Evolutionary conservation across 257 asterid species (phyloP).

Genomic region (Plantago ovata): DNA sequence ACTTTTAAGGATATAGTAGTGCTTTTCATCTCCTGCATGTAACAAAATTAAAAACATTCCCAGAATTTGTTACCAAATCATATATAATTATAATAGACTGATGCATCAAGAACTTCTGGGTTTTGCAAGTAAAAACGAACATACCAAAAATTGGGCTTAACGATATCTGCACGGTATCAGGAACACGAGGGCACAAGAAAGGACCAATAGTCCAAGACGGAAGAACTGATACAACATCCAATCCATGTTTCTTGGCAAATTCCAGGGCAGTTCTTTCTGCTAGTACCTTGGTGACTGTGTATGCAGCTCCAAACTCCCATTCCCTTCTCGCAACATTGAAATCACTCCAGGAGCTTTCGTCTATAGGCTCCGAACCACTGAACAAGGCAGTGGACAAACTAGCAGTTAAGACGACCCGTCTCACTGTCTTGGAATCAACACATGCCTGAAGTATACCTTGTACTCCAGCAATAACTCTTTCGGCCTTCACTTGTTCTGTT

Average conservation of each 20-base stretch:
- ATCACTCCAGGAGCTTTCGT: conserved; percentile 42
- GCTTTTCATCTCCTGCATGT: conserved; percentile 24
- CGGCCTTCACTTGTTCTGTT: conserved; percentile 24
- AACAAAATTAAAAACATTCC: neutral
- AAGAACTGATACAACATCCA: conserved; percentile 42
- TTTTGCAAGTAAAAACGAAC: too few species aligned
- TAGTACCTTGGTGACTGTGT: conserved; percentile 34
- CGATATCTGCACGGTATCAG: conserved; percentile 26
- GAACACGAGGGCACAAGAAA: conserved; percentile 35
- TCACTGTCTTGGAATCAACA: conserved; percentile 30
- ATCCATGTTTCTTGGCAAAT: conserved; percentile 35
- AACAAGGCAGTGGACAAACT: conserved; percentile 18
- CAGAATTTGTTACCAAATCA: neutral
- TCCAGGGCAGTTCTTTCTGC: conserved; percentile 42
- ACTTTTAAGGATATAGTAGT: neutral
- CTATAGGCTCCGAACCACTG: conserved; percentile 15
- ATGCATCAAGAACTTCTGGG: too few species aligned
- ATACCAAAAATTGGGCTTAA: conserved; percentile 44
- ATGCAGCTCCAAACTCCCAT: conserved; percentile 17
- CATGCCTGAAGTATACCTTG: conserved; percentile 27
- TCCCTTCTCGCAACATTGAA: conserved; percentile 22
- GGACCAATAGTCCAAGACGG: conserved; percentile 55
- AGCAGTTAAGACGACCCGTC: conserved; percentile 30
- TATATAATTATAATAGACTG: neutral
- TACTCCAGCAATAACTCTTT: conserved; percentile 23